A percentile compares a stretch with the other conserved stretches of the same genome.
phyloP scores from a whole-genome alignment of 768 basidiomycete species.

The Tephrocybe sp. region DNA sequence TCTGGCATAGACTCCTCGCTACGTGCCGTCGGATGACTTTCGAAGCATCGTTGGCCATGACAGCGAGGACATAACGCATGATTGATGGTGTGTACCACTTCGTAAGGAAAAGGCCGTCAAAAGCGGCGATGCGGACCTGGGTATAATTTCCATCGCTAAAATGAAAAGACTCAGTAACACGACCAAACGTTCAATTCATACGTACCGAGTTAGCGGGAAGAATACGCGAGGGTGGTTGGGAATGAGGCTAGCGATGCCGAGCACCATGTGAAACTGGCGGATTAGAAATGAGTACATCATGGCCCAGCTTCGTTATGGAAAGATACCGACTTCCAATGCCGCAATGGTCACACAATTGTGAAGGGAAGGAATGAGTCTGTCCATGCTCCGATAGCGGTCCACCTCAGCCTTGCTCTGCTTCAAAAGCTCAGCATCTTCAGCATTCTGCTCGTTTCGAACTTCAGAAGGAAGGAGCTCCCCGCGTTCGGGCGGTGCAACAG shows the following conservation, averaged over 20 bases:
- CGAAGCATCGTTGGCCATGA: slow-evolving; percentile 85
- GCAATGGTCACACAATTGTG: slow-evolving; percentile 94
- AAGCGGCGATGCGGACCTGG: slow-evolving; percentile 88
- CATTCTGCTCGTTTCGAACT: slow-evolving; percentile 61
- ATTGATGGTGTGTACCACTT: slow-evolving; percentile 85
- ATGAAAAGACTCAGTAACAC: slow-evolving; percentile 8
- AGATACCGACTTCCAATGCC: slow-evolving; percentile 72
- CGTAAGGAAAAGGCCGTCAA: slow-evolving; percentile 89
- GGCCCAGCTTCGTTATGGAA: background rate
- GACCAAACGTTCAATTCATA: background rate
- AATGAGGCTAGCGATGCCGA: slow-evolving; percentile 75
- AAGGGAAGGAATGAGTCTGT: slow-evolving; percentile 89
- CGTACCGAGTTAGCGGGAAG: slow-evolving; percentile 87
- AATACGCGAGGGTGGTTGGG: slow-evolving; percentile 77
- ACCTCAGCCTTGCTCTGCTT: slow-evolving; percentile 79
- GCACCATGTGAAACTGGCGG: slow-evolving; percentile 72
- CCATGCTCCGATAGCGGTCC: slow-evolving; percentile 92
- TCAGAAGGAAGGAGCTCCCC: slow-evolving; percentile 76
- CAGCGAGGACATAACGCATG: slow-evolving; percentile 84
- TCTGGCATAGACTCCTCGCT: slow-evolving; percentile 81
- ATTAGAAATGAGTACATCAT: slow-evolving; percentile 4
- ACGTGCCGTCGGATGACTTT: slow-evolving; percentile 84
- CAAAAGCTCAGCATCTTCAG: slow-evolving; percentile 68
- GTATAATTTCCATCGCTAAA: slow-evolving; percentile 92
- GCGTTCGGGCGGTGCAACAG: slow-evolving; percentile 74